Base-by-base conservation (phyloP, 495 filamentous ascomycete species). In the Neurospora sp. region DNA sequence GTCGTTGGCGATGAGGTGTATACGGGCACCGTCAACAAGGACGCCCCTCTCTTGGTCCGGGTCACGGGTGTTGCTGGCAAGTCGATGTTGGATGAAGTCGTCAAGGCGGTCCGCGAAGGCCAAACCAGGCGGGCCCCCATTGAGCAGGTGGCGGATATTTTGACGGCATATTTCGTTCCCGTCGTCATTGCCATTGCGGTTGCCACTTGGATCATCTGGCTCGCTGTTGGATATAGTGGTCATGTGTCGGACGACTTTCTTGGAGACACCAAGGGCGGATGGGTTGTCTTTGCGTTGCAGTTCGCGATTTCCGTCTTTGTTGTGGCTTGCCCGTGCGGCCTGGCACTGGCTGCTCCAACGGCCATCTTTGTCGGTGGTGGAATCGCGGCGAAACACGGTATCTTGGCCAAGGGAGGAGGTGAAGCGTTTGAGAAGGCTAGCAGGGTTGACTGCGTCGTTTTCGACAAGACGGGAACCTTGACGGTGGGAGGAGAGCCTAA, bases 301-400 rank as follows among this genome's bases (percentile, higher is more conserved):
- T 98, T 98, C 79, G 93, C 95, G 0, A 97, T 98, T 75, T 90
- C 96, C 5, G 95, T 97, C 4, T 98, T 98, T 81, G 93, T 98
- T 40, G 91, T 98, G 42, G 95, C 95, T 7, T 98, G 95, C 80
- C 95, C 95, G 14, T 98, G 95, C 76, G 96, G 95, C 23, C 88
- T 98, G 69, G 95, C 91, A 3, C 90, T 98, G 37, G 95, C 95
- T 72, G 94, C 96, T 3, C 95, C 95, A 18, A 98, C 96, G 0
- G 95, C 95, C 3, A 87, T 98, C 39, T 97, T 96, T 78, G 96
- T 98, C 40, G 96, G 95, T 7, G 90, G 93, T 70, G 95, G 94
- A 0, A 80, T 98, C 4, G 95, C 96, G 16, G 95, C 95, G 4
- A 91, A 92, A 76, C 84, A 95, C 78, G 95, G 96, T 6, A 96